Evolutionary conservation across 805 yeast species (phyloP).

Genomic region (Kluyveromyces wickerhamii): DNA sequence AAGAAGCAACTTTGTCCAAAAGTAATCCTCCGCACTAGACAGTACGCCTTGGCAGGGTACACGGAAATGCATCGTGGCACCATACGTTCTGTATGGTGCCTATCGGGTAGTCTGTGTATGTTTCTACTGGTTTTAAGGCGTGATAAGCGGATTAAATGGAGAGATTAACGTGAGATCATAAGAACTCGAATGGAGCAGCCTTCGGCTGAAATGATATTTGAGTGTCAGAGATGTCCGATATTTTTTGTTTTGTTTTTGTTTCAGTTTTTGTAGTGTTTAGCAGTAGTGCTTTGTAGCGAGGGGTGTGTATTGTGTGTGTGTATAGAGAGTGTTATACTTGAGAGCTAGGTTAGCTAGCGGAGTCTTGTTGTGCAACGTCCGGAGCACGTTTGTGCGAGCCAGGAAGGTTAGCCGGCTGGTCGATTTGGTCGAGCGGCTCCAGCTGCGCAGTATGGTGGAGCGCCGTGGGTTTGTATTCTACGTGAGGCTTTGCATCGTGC

Average conservation of each 20-base stretch:
- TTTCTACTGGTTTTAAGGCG: conserved; percentile 17
- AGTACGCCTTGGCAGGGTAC: conserved; percentile 37
- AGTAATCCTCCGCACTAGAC: conserved; percentile 60
- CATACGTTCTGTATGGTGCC: conserved; percentile 4
- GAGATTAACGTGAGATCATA: conserved; percentile 23
- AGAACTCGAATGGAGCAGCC: conserved; percentile 30
- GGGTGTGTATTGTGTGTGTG: no score
- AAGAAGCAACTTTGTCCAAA: conserved; percentile 52
- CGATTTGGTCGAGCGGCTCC: no score
- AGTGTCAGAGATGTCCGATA: conserved; percentile 31
- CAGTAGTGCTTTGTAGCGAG: not conserved
- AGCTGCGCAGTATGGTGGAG: not conserved
- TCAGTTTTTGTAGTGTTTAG: not conserved
- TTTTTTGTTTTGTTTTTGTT: conserved; percentile 4
- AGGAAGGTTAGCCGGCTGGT: no score
- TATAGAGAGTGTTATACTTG: no score
- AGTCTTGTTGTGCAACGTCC: no score
- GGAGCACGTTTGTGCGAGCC: no score
- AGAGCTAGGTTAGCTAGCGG: no score
- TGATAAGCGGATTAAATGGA: conserved; percentile 29
- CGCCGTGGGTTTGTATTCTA: not conserved
- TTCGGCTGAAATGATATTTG: conserved; percentile 22
- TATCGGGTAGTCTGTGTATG: conserved; percentile 3
- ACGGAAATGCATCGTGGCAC: not conserved
- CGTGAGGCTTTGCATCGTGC: conserved; percentile 12